Conservation (phyloP, 2,329 filamentous ascomycete genomes). For the Cryphonectria parasitica region DNA sequence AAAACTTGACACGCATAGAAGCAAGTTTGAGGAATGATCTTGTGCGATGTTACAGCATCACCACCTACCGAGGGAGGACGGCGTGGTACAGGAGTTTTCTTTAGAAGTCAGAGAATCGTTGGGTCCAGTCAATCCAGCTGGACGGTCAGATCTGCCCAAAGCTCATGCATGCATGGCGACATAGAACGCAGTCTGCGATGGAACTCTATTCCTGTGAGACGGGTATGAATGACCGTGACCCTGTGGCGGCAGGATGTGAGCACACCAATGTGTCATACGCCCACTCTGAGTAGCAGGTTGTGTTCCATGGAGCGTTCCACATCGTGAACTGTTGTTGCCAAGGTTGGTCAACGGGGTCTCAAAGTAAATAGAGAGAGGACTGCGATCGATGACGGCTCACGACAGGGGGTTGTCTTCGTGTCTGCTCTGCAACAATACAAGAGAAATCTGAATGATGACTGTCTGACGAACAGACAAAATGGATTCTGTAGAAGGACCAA, state of each 20-base stretch:
- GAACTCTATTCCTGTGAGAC: neutral
- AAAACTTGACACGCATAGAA: neutral
- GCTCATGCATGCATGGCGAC: neutral
- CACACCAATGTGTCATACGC: neutral
- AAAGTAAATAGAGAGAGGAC: no score
- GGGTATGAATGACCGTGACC: neutral
- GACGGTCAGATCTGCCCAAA: neutral
- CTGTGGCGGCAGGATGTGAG: neutral
- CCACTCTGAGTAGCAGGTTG: neutral
- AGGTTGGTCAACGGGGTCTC: neutral
- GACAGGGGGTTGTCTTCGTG: neutral
- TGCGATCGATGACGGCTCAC: neutral
- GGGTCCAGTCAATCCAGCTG: neutral
- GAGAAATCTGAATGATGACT: neutral
- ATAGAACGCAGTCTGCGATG: neutral
- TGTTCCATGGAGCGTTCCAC: neutral
- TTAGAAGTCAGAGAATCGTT: neutral
- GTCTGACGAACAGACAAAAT: neutral
- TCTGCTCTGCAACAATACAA: neutral
- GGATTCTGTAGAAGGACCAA: neutral
- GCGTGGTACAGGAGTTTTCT: neutral
- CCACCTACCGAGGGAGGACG: neutral
- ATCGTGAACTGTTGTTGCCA: neutral
- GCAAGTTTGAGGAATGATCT: neutral
- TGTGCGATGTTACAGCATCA: neutral